phyloP scores from a whole-genome alignment of 345 rosid species.

The Fremontodendron californicum region DNA sequence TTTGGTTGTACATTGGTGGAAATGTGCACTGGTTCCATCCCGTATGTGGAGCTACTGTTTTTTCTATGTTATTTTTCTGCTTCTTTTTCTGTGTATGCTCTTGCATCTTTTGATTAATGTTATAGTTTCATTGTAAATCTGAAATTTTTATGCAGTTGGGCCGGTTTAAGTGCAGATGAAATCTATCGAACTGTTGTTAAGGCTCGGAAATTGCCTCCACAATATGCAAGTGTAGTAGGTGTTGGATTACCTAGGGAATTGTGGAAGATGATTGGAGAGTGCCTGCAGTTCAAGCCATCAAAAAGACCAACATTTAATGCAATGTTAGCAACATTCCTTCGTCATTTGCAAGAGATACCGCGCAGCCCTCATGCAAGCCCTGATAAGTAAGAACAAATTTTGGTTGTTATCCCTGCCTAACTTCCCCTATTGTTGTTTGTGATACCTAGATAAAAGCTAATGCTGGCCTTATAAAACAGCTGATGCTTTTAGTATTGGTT shows the following conservation, averaged over 20 bases:
- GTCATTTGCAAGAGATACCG: constrained; percentile 90
- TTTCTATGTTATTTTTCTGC: too few species aligned
- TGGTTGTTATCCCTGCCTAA: background rate
- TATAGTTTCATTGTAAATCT: constrained; percentile 6
- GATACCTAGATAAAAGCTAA: background rate
- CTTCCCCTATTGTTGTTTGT: background rate
- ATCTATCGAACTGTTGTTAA: constrained; percentile 86
- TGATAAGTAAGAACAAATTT: constrained; percentile 57
- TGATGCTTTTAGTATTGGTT: background rate
- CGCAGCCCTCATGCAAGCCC: constrained; percentile 89
- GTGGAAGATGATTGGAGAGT: constrained; percentile 98
- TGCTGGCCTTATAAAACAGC: background rate
- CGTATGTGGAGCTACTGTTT: constrained; percentile 59
- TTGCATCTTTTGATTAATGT: background rate
- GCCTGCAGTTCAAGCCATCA: constrained; percentile 83
- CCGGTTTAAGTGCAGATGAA: constrained; percentile 85
- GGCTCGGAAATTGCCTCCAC: constrained; percentile 81
- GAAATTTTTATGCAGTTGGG: constrained; percentile 61
- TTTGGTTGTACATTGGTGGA: constrained; percentile 98
- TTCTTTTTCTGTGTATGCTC: background rate
- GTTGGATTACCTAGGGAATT: constrained; percentile 91
- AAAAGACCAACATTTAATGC: constrained; percentile 85
- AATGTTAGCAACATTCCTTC: constrained; percentile 82
- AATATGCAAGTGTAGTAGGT: constrained; percentile 92
- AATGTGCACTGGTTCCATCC: constrained; percentile 98